Evolutionary conservation across 1,284 basidiomycete genomes (phyloP), one percentile per base, ranked within the genome.

Genomic region (Sphaerobolus stellatus): DNA sequence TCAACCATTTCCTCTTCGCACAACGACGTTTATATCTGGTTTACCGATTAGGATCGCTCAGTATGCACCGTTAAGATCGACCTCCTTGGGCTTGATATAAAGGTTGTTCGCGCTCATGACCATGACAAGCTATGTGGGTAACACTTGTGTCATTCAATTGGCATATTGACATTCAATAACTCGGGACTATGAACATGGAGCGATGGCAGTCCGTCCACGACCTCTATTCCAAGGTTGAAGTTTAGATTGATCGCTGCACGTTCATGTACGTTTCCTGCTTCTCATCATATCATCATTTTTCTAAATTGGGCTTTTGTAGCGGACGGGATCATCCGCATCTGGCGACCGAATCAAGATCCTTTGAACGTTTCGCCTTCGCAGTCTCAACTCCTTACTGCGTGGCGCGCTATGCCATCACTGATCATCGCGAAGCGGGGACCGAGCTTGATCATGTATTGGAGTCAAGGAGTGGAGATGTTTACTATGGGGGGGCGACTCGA

Each of bases 401-500:
- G 98, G 83, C 85, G 93, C 44, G 96, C 86, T 1, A 76, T 98
- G 48, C 74, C 77, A 7, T 77, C 75, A 28, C 83, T 77, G 47
- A 67, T 84, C 56, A 14, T 27, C 25, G 68, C 11, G 61, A 85
- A 81, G 60, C 84, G 85, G 54, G 91, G 92, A 30, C 83, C 82
- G 53, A 97, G 96, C 0, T 75, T 98, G 33, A 79, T 98, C 27
- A 85, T 91, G 48, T 92, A 96, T 57, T 99, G 97, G 97, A 92
- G 94, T 66, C 96, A 98, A 71, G 80, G 82, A 5, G 82, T 85
- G 28, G 97, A 95, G 0, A 85, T 86, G 38, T 74, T 98, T 28
- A 75, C 98, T 13, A 87, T 94, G 9, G 92, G 91, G n/a, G 9
- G 97, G 97, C 7, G 96, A 99, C 70, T 90, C 92, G 48, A 84